These are phyloP conservation scores for Aaosphaeria arxii DNA, from an alignment of 2,329 filamentous ascomycete genomes.

Conservation along the genomic window DNA sequence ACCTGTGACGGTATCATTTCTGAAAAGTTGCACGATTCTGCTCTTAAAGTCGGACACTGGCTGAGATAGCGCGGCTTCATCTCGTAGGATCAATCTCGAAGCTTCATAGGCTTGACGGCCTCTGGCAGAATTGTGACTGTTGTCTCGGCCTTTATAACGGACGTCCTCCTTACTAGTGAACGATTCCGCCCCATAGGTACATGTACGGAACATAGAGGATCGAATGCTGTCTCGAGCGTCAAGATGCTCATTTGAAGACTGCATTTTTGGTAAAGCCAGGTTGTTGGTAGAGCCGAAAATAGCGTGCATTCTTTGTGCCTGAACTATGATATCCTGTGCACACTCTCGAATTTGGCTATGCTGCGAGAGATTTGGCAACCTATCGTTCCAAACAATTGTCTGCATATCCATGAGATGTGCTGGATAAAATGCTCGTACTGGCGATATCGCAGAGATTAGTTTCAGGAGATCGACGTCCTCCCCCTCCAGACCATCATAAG, in stretches of 20 bases:
- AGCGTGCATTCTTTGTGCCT: constrained; percentile 11
- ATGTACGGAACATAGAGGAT: constrained; percentile 21
- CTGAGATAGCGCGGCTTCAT: constrained; percentile 8
- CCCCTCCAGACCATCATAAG: constrained; percentile 40
- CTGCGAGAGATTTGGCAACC: constrained; percentile 37
- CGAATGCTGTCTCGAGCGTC: constrained; percentile 27
- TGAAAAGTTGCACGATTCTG: neutral
- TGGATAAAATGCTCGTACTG: constrained; percentile 45
- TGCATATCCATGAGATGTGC: constrained; percentile 42
- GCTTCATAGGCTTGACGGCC: constrained; percentile 10
- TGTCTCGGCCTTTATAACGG: constrained; percentile 17
- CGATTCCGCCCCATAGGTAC: constrained; percentile 31
- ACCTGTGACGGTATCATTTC: constrained; percentile 4
- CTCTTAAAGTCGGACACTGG: constrained; percentile 1
- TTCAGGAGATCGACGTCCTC: constrained; percentile 16
- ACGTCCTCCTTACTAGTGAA: constrained; percentile 17
- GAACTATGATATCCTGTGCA: constrained; percentile 21
- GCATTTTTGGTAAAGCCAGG: constrained; percentile 3
- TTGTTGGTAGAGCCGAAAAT: constrained; percentile 10
- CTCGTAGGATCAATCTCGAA: constrained; percentile 14
- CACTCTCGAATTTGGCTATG: constrained; percentile 15
- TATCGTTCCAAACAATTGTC: constrained; percentile 39
- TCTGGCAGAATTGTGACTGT: constrained; percentile 1
- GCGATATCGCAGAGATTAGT: constrained; percentile 29
- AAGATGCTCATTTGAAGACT: constrained; percentile 12